Evolutionary conservation across 352 stramenopile species (phyloP).

Genomic region (Phytophthora fragariae): DNA sequence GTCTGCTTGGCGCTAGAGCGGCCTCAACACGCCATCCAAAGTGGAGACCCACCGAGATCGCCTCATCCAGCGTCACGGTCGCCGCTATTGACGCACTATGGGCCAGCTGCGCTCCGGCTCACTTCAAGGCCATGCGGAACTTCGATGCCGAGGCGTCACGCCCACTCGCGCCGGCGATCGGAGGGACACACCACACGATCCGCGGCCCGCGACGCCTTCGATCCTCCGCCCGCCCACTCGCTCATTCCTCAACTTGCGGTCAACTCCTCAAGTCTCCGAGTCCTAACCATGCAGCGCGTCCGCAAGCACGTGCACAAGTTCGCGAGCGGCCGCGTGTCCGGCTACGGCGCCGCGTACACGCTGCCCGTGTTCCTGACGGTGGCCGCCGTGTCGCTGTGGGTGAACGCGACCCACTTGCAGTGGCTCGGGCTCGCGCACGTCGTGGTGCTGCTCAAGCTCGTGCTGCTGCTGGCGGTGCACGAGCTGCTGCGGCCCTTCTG

Average conservation of each 20-base stretch:
- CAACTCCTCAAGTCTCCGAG: not conserved
- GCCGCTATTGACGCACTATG: not conserved
- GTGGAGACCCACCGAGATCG: not conserved
- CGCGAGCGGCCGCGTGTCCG: conserved; percentile 11
- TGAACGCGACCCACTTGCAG: conserved; percentile 38
- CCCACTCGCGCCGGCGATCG: not conserved
- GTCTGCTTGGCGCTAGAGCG: conserved; percentile 7
- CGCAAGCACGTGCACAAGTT: conserved; percentile 28
- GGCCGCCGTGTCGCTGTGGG: conserved; percentile 30
- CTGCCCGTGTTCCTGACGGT: conserved; percentile 28
- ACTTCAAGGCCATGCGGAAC: not conserved
- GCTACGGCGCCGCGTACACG: conserved; percentile 35
- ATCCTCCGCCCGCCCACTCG: not conserved
- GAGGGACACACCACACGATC: conserved; percentile 22
- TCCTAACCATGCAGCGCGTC: conserved; percentile 29
- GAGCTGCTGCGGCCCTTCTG: conserved; percentile 55
- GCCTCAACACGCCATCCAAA: not conserved
- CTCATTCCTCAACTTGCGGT: conserved; percentile 27
- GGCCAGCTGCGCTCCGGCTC: not conserved
- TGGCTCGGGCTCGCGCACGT: conserved; percentile 32
- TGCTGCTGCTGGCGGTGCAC: conserved; percentile 38
- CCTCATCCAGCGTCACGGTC: not conserved
- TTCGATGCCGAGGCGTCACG: not conserved
- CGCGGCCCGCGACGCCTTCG: too few relatives aligned
- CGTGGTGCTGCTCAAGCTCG: conserved; percentile 29